Conservation (phyloP, 768 basidiomycete genomes). For the Candolleomyces efflorescens region DNA sequence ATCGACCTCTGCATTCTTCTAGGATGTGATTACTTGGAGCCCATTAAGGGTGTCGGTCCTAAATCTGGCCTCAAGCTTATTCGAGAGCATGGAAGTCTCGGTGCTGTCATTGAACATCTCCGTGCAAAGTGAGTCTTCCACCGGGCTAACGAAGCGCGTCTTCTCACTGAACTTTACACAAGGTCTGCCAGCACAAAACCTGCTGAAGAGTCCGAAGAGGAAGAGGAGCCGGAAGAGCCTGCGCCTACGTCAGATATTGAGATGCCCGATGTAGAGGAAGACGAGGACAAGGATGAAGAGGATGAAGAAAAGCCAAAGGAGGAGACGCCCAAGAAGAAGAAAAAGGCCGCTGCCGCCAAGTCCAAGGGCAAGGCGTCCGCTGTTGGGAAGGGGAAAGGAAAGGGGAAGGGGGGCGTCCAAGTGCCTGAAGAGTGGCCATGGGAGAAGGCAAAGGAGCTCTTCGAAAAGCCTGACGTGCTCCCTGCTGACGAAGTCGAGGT, state of each 20-base stretch:
- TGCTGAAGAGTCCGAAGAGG: constrained; percentile 26
- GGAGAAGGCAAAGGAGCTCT: constrained; percentile 91
- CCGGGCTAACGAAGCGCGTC: not conserved
- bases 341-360: constrained; percentile 23
- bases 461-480: constrained; percentile 84
- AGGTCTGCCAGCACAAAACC: constrained; percentile 45
- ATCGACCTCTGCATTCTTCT: constrained; percentile 94
- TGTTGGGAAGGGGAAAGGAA: constrained; percentile 49
- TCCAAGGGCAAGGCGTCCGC: constrained; percentile 30
- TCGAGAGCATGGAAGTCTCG: constrained; percentile 72
- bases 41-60: constrained; percentile 95
- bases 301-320: constrained; percentile 14
- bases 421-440: constrained; percentile 97
- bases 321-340: constrained; percentile 33
- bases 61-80: constrained; percentile 93
- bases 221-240: constrained; percentile 33
- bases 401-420: constrained; percentile 71
- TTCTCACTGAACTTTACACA: not conserved
- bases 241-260: constrained; percentile 45
- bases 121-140: constrained; percentile 60
- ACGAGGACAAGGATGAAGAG: constrained; percentile 20
- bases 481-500: constrained; percentile 87
- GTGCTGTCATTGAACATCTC: constrained; percentile 70
- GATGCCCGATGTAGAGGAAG: constrained; percentile 28
- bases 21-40: constrained; percentile 98